Evolutionary conservation across 2,329 filamentous ascomycete species (phyloP), one percentile per base, ranked within the genome.

Genomic region (Sporothrix brasiliensis): DNA sequence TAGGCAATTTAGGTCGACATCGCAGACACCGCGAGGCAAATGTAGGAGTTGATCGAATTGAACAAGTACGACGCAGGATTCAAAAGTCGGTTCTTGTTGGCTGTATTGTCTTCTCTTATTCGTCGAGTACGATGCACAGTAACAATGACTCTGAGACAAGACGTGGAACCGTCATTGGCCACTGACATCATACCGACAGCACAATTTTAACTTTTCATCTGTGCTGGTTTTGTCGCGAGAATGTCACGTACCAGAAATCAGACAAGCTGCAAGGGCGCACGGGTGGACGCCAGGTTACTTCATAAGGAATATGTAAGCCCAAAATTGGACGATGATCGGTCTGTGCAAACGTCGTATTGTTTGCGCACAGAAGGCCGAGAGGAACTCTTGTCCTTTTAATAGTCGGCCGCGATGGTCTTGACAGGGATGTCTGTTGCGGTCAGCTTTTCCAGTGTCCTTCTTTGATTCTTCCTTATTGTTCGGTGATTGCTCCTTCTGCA

Each of bases 1-100:
- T 52, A 1, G 63, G 63, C 11, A 52, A 53, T 21, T 53, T 66
- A 39, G 47, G 63, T 66, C 63, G 63, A 66, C 47, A 66, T 52
- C 63, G 41, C 47, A 66, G 14, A 34, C 63, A 11, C 63, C 47
- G 63, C 34, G 1, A 27, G 16, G 27, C 5, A 24, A 49, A 27
- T 24, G 27, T 14, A n/a, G 56, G 56, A 11, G 13, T 34, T 49
- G 34, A 19, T 14, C 4, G 14, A 49, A 19, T 13, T 16, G 13
- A 49, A 53, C 10, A 53, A 49, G 34, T 9, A 34, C 34, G 34
- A 34, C 34, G 34, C 34, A 34, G 34, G 34, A 1, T 13, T 11
- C 14, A 6, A 44, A 44, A 4, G 41, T 13, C 41, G 14, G 41
- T 6, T 44, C 10, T 13, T 44, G 11, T 44, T 14, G 4, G 6